Conservation (phyloP, 108 stramenopile genomes). For the Halocafeteria seosinensis region DNA sequence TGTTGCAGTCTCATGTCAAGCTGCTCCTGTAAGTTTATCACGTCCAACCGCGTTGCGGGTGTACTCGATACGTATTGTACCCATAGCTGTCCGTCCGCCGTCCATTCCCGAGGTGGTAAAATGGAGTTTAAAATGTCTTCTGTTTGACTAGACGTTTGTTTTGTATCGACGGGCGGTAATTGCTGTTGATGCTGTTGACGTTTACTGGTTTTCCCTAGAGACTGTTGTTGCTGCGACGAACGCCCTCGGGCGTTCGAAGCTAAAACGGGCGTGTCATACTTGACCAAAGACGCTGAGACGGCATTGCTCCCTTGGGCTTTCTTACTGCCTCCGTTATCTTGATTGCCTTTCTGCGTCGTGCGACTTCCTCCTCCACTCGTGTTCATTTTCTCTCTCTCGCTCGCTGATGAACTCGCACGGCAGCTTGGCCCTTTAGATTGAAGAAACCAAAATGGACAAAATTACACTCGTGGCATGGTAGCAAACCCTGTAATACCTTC, state of each 20-base stretch:
- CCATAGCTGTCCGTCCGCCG: slow-evolving; percentile 49
- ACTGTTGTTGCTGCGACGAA: neutral
- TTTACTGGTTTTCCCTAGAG: neutral
- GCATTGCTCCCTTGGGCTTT: too few species aligned
- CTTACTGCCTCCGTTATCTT: too few species aligned
- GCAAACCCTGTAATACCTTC: too few species aligned
- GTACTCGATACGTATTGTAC: slow-evolving; percentile 48
- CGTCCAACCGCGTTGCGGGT: slow-evolving; percentile 44
- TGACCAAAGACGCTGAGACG: too few species aligned
- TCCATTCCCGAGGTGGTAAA: slow-evolving; percentile 49
- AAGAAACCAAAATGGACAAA: too few species aligned
- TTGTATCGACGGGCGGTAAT: neutral
- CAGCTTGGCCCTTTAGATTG: too few species aligned
- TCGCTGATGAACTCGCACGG: too few species aligned
- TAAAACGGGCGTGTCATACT: neutral
- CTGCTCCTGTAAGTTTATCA: slow-evolving; percentile 46
- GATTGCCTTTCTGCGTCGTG: too few species aligned
- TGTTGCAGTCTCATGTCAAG: slow-evolving; percentile 45
- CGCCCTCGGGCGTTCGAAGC: neutral
- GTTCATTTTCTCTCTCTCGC: too few species aligned
- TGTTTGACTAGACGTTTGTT: slow-evolving; percentile 7
- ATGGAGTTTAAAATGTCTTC: slow-evolving; percentile 50
- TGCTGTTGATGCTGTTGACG: neutral
- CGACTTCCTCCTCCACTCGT: too few species aligned
- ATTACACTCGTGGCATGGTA: too few species aligned